Evolutionary conservation across 305 asterid species (phyloP).

Genomic region (Plantago coronopus): DNA sequence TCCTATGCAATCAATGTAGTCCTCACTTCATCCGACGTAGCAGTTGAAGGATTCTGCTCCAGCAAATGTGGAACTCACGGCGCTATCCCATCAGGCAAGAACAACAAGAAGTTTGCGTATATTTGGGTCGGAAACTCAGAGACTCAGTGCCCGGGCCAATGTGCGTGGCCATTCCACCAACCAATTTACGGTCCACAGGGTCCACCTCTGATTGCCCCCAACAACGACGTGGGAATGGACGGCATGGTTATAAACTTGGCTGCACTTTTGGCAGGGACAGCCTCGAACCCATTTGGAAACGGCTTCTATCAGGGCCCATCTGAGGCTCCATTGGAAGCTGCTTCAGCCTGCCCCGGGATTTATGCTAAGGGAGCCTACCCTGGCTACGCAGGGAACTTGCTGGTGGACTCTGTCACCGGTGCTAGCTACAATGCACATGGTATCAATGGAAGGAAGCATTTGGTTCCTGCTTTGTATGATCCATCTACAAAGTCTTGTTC

Average conservation of each 20-base stretch:
- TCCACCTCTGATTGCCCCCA: conserved; percentile 41
- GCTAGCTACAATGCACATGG: conserved; percentile 62
- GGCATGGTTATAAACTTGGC: conserved; percentile 38
- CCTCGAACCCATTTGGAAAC: conserved; percentile 38
- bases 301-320: conserved; percentile 41
- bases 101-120: conserved; percentile 33
- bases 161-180: conserved; percentile 50
- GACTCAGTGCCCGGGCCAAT: conserved; percentile 34
- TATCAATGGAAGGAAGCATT: conserved; percentile 37
- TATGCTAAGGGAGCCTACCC: conserved; percentile 44
- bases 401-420: conserved; percentile 46
- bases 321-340: conserved; percentile 43
- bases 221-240: conserved; percentile 38
- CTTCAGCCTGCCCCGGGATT: conserved; percentile 40
- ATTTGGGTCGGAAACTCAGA: conserved; percentile 48
- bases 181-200: conserved; percentile 48
- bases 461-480: conserved; percentile 52
- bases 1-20: conserved; percentile 35
- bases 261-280: conserved; percentile 41
- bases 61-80: conserved; percentile 48
- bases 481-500: conserved; percentile 42
- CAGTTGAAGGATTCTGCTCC: conserved; percentile 40
- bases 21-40: conserved; percentile 37
- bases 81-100: conserved; percentile 14
- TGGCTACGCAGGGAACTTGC: conserved; percentile 50